Conservation (phyloP, 495 filamentous ascomycete genomes). For the Penicillium herquei region DNA sequence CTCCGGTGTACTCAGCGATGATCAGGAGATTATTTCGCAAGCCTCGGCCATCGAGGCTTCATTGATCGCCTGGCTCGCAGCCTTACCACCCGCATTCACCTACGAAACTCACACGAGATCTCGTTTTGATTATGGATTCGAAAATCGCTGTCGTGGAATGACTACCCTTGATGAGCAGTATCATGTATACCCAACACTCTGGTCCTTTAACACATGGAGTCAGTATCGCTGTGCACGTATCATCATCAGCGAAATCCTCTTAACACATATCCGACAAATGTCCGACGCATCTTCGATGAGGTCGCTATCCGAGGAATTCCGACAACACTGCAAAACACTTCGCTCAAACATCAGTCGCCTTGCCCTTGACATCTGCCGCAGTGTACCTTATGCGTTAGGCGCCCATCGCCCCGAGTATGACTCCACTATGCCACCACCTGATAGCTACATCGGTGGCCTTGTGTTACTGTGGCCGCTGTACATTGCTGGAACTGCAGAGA, state of each 20-base stretch:
- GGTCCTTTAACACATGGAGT: slow-evolving; percentile 59
- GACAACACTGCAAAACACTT: slow-evolving; percentile 31
- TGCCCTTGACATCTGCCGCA: slow-evolving; percentile 46
- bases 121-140: slow-evolving; percentile 21
- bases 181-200: slow-evolving; percentile 58
- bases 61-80: slow-evolving; percentile 42
- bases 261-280: slow-evolving; percentile 19
- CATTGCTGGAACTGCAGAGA: slow-evolving; percentile 38
- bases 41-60: slow-evolving; percentile 52
- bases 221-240: slow-evolving; percentile 62
- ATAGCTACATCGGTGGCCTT: slow-evolving; percentile 40
- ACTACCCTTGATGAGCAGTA: slow-evolving; percentile 53
- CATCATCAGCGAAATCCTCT: slow-evolving; percentile 53
- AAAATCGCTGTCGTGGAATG: slow-evolving; percentile 25
- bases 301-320: slow-evolving; percentile 30
- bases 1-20: slow-evolving; percentile 31
- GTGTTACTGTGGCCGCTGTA: slow-evolving; percentile 51
- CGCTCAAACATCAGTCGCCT: slow-evolving; percentile 35
- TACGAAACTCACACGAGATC: slow-evolving; percentile 31
- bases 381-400: slow-evolving; percentile 42
- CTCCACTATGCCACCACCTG: slow-evolving; percentile 13
- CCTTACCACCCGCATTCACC: slow-evolving; percentile 37
- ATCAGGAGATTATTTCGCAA: slow-evolving; percentile 42
- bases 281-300: slow-evolving; percentile 13
- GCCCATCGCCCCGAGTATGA: slow-evolving; percentile 10